These are phyloP conservation scores for Chenopodium album DNA, from an alignment of 148 eudicot genomes.

Conservation along the genomic window DNA sequence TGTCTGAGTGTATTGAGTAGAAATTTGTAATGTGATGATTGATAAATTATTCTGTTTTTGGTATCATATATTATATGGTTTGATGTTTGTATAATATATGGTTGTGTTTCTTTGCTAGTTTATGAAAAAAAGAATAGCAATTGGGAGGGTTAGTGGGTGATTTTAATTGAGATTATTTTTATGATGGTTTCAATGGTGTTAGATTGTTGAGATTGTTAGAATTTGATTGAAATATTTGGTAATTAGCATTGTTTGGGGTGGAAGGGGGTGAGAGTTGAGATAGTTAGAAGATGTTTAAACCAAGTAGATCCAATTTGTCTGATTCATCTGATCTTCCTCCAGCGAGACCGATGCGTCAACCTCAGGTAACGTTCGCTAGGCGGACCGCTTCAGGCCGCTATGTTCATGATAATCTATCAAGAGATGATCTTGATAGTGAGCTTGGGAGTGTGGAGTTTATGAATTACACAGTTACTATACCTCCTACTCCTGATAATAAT, in stretches of 20 bases:
- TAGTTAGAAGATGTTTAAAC: conserved; percentile 34
- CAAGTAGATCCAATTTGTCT: conserved; percentile 48
- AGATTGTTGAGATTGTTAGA: conserved; percentile 6
- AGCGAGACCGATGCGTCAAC: conserved; percentile 50
- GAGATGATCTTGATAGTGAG: conserved; percentile 83
- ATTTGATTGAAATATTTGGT: conserved; percentile 10
- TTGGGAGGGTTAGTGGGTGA: neutral
- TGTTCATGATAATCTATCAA: conserved; percentile 57
- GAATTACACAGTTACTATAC: conserved; percentile 85
- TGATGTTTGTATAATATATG: conserved; percentile 21
- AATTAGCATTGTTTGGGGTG: neutral
- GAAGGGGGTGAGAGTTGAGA: neutral
- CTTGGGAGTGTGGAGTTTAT: conserved; percentile 55
- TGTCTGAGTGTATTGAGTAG: conserved; percentile 22
- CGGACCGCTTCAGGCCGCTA: conserved; percentile 86
- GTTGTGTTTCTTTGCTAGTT: neutral
- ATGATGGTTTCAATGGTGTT: conserved; percentile 9
- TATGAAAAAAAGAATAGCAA: neutral
- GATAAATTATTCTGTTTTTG: neutral
- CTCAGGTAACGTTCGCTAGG: conserved; percentile 61
- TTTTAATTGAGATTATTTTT: conserved; percentile 8
- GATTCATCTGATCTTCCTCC: conserved; percentile 48
- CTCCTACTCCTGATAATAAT: conserved; percentile 91
- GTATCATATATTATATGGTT: neutral
- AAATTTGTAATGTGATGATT: conserved; percentile 16